A percentile compares a stretch with the other conserved stretches of the same genome.
Evolutionary conservation across 2,329 filamentous ascomycete genomes (phyloP).

Genomic region (Colletotrichum cuscutae): DNA sequence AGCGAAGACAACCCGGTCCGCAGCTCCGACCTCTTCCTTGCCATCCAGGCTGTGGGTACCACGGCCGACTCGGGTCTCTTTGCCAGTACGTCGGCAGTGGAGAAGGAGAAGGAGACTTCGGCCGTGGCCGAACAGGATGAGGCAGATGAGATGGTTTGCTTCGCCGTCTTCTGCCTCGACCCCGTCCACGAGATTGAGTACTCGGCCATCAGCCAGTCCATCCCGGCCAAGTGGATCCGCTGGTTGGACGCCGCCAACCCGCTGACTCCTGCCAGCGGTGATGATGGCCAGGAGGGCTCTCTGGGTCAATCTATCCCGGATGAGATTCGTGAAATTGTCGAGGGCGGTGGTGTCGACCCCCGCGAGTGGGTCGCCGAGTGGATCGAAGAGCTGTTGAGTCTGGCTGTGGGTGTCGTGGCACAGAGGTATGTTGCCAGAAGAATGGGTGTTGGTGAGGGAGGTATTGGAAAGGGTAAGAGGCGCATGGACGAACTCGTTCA

Average conservation of each 20-base stretch:
- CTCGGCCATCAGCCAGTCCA: slow-evolving; percentile 81
- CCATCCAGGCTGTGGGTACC: slow-evolving; percentile 87
- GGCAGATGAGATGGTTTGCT: slow-evolving; percentile 73
- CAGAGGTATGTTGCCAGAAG: slow-evolving; percentile 94
- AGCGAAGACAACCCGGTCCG: slow-evolving; percentile 90
- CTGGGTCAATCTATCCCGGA: slow-evolving; percentile 67
- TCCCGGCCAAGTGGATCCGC: slow-evolving; percentile 86
- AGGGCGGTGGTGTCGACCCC: slow-evolving; percentile 81
- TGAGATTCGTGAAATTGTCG: slow-evolving; percentile 88
- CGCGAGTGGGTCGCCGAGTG: slow-evolving; percentile 98
- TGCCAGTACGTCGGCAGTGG: slow-evolving; percentile 61
- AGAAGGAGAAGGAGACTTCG: slow-evolving; percentile 66
- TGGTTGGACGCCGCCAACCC: slow-evolving; percentile 87
- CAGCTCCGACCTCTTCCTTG: slow-evolving; percentile 93
- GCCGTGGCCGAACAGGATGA: slow-evolving; percentile 61
- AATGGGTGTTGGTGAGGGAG: slow-evolving; percentile 94
- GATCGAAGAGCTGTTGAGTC: slow-evolving; percentile 86
- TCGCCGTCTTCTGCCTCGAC: slow-evolving; percentile 85
- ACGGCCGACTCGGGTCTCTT: slow-evolving; percentile 76
- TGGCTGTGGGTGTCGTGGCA: slow-evolving; percentile 86
- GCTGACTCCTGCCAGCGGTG: slow-evolving; percentile 63
- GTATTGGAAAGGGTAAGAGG: slow-evolving; percentile 70
- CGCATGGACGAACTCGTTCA: slow-evolving; percentile 65
- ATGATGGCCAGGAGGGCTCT: slow-evolving; percentile 53
- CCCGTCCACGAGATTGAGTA: slow-evolving; percentile 93